phyloP scores from a whole-genome alignment of 2,329 filamentous ascomycete species.

The Penicillium decumbens region DNA sequence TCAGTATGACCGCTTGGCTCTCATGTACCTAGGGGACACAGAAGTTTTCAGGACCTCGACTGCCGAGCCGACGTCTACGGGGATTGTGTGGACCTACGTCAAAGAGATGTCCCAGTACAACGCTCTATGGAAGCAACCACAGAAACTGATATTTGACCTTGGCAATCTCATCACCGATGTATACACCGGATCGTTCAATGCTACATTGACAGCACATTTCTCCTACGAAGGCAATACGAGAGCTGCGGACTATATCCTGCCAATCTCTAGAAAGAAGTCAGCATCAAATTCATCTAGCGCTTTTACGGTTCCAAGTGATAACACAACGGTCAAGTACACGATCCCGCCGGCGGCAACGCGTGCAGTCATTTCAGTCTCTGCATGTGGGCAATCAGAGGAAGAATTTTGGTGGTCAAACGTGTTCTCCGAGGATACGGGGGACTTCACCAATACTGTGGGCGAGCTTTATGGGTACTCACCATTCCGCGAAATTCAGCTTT shows the following conservation, averaged over 20 bases:
- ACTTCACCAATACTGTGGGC: slow-evolving; percentile 56
- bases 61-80: slow-evolving; percentile 66
- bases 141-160: slow-evolving; percentile 75
- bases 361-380: slow-evolving; percentile 70
- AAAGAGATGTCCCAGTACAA: slow-evolving; percentile 74
- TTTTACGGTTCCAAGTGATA: slow-evolving; percentile 62
- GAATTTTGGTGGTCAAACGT: slow-evolving; percentile 87
- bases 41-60: slow-evolving; percentile 83
- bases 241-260: slow-evolving; percentile 62
- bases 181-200: slow-evolving; percentile 70
- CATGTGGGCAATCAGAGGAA: slow-evolving; percentile 69
- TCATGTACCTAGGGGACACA: slow-evolving; percentile 70
- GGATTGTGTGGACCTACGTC: slow-evolving; percentile 70
- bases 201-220: slow-evolving; percentile 69
- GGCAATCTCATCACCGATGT: slow-evolving; percentile 65
- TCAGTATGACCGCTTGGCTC: slow-evolving; percentile 71
- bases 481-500: slow-evolving; percentile 72
- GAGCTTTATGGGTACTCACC: slow-evolving; percentile 63
- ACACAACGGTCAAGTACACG: slow-evolving; percentile 55
- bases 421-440: slow-evolving; percentile 55
- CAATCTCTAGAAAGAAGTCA: slow-evolving; percentile 45
- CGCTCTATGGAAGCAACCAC: slow-evolving; percentile 62
- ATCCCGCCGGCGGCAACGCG: slow-evolving; percentile 64
- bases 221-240: slow-evolving; percentile 47
- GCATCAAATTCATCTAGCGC: slow-evolving; percentile 54